phyloP scores from a whole-genome alignment of 192 early-diverging fungal species.

The Entomortierella lignicola region DNA sequence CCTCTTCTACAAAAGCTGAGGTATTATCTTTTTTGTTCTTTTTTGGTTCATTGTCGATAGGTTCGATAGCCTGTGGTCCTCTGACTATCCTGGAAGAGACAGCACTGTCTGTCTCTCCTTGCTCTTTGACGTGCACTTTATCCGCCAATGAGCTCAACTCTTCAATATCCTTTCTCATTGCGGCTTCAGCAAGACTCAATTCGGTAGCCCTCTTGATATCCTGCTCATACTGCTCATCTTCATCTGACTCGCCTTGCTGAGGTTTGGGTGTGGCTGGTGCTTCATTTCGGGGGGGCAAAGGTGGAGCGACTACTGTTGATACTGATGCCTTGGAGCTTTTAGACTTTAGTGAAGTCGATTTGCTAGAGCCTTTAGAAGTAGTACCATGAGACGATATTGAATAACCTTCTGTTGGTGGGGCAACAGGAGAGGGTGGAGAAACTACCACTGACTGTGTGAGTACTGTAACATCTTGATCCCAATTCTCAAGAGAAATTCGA shows the following conservation, averaged over 20 bases:
- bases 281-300: constrained; percentile 28
- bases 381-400: background rate
- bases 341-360: background rate
- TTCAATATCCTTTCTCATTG: constrained; percentile 4
- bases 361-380: background rate
- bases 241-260: background rate
- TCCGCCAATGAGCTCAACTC: constrained; percentile 24
- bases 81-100: background rate
- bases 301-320: constrained; percentile 22
- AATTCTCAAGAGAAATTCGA: constrained; percentile 45
- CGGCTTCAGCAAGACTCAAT: constrained; percentile 12
- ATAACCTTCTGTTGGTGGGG: background rate
- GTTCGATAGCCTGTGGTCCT: constrained; percentile 11
- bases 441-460: background rate
- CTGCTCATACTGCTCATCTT: constrained; percentile 16
- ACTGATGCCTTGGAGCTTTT: background rate
- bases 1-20: background rate
- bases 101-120: background rate
- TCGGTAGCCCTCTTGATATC: constrained; percentile 32
- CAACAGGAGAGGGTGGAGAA: constrained; percentile 1
- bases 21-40: constrained; percentile 11
- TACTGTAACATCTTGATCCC: constrained; percentile 11
- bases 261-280: constrained; percentile 6
- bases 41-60: background rate
- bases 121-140: background rate